Percentiles rank a stretch among this genome's conserved stretches.
phyloP scores from a whole-genome alignment of 352 stramenopile species.

The Saprolegnia parasitica region DNA sequence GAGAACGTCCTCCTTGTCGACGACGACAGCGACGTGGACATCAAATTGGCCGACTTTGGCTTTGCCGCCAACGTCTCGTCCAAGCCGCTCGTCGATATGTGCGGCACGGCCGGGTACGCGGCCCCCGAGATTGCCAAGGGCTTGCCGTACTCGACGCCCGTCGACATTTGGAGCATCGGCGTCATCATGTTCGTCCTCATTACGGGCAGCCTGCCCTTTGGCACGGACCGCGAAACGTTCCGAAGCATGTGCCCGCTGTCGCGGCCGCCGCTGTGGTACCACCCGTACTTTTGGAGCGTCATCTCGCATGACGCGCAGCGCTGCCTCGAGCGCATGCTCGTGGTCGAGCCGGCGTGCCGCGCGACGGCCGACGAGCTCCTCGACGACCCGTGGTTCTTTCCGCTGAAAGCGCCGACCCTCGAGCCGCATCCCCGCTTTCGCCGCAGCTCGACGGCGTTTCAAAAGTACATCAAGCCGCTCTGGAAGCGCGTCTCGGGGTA shows the following conservation, averaged over 20 bases:
- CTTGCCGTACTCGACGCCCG: slow-evolving; percentile 20
- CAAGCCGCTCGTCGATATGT: not conserved
- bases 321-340: slow-evolving; percentile 24
- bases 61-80: slow-evolving; percentile 8
- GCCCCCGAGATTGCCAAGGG: slow-evolving; percentile 21
- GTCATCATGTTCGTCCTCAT: slow-evolving; percentile 37
- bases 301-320: slow-evolving; percentile 65
- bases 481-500: slow-evolving; percentile 11
- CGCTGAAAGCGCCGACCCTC: slow-evolving; percentile 25
- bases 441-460: not conserved
- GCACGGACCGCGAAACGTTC: slow-evolving; percentile 16
- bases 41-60: slow-evolving; percentile 31
- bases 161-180: slow-evolving; percentile 28
- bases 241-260: not conserved
- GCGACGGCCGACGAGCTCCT: slow-evolving; percentile 37
- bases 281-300: slow-evolving; percentile 52
- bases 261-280: not conserved
- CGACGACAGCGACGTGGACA: not conserved
- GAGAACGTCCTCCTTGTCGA: slow-evolving; percentile 27
- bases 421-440: slow-evolving; percentile 29
- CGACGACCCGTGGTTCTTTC: slow-evolving; percentile 80
- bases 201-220: slow-evolving; percentile 86
- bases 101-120: slow-evolving; percentile 24
- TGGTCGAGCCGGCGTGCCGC: slow-evolving; percentile 1
- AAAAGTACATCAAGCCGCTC: not conserved